These are phyloP conservation scores for Dictyostelium purpureum DNA, from an alignment of 78 protist species.

Conservation along the genomic window DNA sequence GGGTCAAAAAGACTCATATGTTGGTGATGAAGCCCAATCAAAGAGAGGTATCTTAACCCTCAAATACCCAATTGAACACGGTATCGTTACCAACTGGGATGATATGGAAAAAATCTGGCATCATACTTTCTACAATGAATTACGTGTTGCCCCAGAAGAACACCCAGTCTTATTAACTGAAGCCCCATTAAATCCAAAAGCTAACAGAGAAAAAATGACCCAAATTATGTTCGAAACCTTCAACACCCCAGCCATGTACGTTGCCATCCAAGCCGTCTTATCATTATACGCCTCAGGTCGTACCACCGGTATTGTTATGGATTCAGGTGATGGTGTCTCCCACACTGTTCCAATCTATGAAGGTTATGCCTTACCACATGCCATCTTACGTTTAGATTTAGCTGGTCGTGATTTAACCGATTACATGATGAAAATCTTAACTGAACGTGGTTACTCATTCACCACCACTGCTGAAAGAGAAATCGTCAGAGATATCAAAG, in stretches of 20 bases:
- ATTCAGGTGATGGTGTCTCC: slow-evolving; percentile 89
- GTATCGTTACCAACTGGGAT: slow-evolving; percentile 37
- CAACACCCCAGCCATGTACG: slow-evolving; percentile 79
- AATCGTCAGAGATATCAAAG: slow-evolving; percentile 88
- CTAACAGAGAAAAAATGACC: slow-evolving; percentile 91
- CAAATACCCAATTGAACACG: slow-evolving; percentile 70
- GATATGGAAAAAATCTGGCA: slow-evolving; percentile 49
- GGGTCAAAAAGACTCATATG: slow-evolving; percentile 73
- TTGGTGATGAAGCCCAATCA: slow-evolving; percentile 18
- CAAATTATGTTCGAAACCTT: slow-evolving; percentile 89
- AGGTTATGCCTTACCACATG: slow-evolving; percentile 85
- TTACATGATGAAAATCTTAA: slow-evolving; percentile 84
- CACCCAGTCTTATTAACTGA: slow-evolving; percentile 94
- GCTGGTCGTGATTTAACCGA: slow-evolving; percentile 91
- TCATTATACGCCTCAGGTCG: slow-evolving; percentile 92
- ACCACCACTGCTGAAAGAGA: not conserved
- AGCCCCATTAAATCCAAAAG: slow-evolving; percentile 85
- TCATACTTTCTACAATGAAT: slow-evolving; percentile 47
- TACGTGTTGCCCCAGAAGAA: slow-evolving; percentile 53
- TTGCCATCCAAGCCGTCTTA: slow-evolving; percentile 76
- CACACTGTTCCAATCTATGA: slow-evolving; percentile 91
- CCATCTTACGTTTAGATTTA: slow-evolving; percentile 59
- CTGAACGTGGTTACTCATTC: slow-evolving; percentile 80
- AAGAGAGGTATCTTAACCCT: slow-evolving; percentile 75
- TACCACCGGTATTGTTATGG: slow-evolving; percentile 89